phyloP scores from a whole-genome alignment of 495 filamentous ascomycete species.

The Podospora tetraspora region DNA sequence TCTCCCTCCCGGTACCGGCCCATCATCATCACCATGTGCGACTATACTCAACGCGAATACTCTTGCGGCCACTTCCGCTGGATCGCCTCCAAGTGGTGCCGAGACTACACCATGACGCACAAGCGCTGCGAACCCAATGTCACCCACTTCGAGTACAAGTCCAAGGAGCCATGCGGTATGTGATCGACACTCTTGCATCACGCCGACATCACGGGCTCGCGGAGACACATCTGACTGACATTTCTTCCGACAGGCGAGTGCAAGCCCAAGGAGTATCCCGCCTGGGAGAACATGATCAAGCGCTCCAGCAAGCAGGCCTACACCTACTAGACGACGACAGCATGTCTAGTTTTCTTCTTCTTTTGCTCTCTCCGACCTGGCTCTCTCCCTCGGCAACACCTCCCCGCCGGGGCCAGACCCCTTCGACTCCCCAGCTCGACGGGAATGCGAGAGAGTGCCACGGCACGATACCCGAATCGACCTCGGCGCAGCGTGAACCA shows the following conservation, averaged over 20 bases:
- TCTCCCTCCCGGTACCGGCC: not conserved
- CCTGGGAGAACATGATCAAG: conserved; percentile 39
- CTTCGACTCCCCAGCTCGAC: not conserved
- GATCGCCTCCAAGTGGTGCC: conserved; percentile 41
- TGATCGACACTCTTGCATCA: conserved; percentile 8
- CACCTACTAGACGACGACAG: conserved; percentile 3
- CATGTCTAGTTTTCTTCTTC: not conserved
- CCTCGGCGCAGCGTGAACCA: not conserved
- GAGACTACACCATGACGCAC: conserved; percentile 35
- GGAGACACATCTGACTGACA: not conserved
- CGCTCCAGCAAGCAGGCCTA: conserved; percentile 31
- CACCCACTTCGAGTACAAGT: conserved; percentile 37
- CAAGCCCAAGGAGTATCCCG: conserved; percentile 31
- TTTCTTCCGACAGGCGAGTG: conserved; percentile 27
- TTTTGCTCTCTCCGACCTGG: not conserved
- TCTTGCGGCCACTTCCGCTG: conserved; percentile 41
- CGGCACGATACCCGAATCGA: not conserved
- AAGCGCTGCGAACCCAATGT: conserved; percentile 39
- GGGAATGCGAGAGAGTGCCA: not conserved
- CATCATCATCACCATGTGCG: conserved; percentile 26
- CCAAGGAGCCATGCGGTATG: conserved; percentile 33
- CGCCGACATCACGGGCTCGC: not conserved
- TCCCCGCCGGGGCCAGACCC: not conserved
- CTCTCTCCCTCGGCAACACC: not conserved
- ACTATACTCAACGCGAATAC: conserved; percentile 36